phyloP scores from a whole-genome alignment of 169 alveolate species.

The Plasmodium fragile region DNA sequence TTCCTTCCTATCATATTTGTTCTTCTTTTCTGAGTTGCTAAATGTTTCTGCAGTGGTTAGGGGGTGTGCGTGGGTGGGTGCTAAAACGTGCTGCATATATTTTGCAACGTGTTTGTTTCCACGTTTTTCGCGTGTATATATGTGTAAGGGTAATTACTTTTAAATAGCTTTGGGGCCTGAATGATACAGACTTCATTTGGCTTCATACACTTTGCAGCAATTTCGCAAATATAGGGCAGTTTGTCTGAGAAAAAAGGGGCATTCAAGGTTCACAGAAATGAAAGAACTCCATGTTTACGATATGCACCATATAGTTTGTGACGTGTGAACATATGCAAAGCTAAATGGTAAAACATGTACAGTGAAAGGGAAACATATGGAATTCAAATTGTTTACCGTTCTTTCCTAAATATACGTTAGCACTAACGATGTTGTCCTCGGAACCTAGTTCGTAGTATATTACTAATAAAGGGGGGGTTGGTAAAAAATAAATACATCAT shows the following conservation, averaged over 20 bases:
- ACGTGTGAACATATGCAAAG: background rate
- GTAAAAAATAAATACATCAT: background rate
- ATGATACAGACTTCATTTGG: conserved; percentile 54
- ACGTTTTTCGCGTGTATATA: background rate
- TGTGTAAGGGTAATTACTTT: conserved; percentile 21
- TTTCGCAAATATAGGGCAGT: conserved; percentile 68
- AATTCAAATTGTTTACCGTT: conserved; percentile 22
- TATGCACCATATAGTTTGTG: background rate
- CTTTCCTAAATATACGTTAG: conserved; percentile 61
- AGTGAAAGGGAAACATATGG: background rate
- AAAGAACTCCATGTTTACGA: background rate
- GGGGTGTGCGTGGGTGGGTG: background rate
- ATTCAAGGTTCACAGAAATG: background rate
- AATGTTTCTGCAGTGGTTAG: conserved; percentile 27
- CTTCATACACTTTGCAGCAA: conserved; percentile 69
- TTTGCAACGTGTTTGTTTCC: background rate
- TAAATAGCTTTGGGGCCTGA: conserved; percentile 65
- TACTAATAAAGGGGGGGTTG: conserved; percentile 12
- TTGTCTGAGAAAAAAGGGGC: conserved; percentile 22
- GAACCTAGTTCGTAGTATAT: conserved; percentile 63
- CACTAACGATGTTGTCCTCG: conserved; percentile 42
- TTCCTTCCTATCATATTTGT: conserved; percentile 63
- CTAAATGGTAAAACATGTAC: background rate
- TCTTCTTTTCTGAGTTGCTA: conserved; percentile 48
- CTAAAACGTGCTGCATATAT: background rate